Evolutionary conservation across 1,284 basidiomycete genomes (phyloP).

Genomic region (Amylostereum chailletii): DNA sequence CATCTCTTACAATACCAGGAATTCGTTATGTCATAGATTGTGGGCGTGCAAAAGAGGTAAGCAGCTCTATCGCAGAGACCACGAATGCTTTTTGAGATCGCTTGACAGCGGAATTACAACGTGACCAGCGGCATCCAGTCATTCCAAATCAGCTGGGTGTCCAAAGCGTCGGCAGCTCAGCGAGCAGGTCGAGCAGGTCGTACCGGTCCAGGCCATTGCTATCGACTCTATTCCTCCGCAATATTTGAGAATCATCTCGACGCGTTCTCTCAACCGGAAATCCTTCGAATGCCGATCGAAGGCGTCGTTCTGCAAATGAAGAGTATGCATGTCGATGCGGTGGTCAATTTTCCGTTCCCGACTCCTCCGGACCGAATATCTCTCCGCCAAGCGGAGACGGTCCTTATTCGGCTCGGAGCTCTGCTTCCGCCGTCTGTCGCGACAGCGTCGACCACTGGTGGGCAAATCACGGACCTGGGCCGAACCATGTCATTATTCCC

Average conservation of each 20-base stretch:
- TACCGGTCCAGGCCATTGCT: slow-evolving; percentile 75
- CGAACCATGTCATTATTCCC: slow-evolving; percentile 91
- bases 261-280: slow-evolving; percentile 84
- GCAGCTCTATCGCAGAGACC: slow-evolving; percentile 9
- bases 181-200: slow-evolving; percentile 71
- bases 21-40: slow-evolving; percentile 74
- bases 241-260: slow-evolving; percentile 92
- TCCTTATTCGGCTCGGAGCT: slow-evolving; percentile 81
- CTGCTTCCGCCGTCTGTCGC: slow-evolving; percentile 37
- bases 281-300: slow-evolving; percentile 93
- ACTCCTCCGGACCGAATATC: slow-evolving; percentile 85
- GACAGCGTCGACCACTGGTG: slow-evolving; percentile 30
- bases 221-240: slow-evolving; percentile 65
- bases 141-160: slow-evolving; percentile 69
- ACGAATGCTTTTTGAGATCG: slow-evolving; percentile 1
- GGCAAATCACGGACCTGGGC: slow-evolving; percentile 82
- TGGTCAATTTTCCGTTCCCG: slow-evolving; percentile 97
- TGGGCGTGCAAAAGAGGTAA: slow-evolving; percentile 79
- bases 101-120: slow-evolving; percentile 46
- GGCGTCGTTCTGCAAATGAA: slow-evolving; percentile 99
- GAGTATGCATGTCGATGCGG: slow-evolving; percentile 96
- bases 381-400: slow-evolving; percentile 76
- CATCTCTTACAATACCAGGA: slow-evolving; percentile 70
- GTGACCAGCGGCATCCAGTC: slow-evolving; percentile 55
- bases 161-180: slow-evolving; percentile 69